Evolutionary conservation across 1,284 basidiomycete genomes (phyloP).

Genomic region (Amylostereum areolatum): DNA sequence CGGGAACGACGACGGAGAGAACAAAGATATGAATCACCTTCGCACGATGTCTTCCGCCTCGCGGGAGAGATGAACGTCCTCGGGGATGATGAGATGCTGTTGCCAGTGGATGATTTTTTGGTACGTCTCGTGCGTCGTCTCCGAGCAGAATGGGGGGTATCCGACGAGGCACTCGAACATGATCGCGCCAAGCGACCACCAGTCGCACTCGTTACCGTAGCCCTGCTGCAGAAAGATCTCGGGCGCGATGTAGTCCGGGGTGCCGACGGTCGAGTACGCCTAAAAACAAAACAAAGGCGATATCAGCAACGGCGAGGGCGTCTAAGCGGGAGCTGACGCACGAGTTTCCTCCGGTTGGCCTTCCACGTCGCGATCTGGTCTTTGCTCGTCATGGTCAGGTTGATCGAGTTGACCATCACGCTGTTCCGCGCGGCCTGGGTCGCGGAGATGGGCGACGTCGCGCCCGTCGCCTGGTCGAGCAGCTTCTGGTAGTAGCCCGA

Average conservation of each 20-base stretch:
- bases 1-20: neutral
- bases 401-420: slow-evolving; percentile 93
- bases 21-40: slow-evolving; percentile 39
- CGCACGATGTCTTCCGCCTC: slow-evolving; percentile 92
- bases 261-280: slow-evolving; percentile 98
- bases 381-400: slow-evolving; percentile 87
- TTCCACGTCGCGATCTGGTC: slow-evolving; percentile 99
- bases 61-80: slow-evolving; percentile 90
- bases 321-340: slow-evolving; percentile 29
- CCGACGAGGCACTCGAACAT: slow-evolving; percentile 99
- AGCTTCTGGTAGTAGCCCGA: slow-evolving; percentile 93
- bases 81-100: slow-evolving; percentile 88
- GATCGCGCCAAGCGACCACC: slow-evolving; percentile 97
- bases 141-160: slow-evolving; percentile 97
- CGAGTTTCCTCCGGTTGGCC: slow-evolving; percentile 93
- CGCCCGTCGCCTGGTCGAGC: slow-evolving; percentile 47
- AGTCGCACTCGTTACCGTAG: slow-evolving; percentile 97
- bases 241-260: slow-evolving; percentile 98
- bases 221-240: slow-evolving; percentile 98
- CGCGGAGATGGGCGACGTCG: slow-evolving; percentile 31
- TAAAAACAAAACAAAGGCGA: slow-evolving; percentile 20
- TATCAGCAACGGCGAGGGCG: neutral
- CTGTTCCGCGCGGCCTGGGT: slow-evolving; percentile 72
- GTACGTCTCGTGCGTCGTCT: slow-evolving; percentile 97
- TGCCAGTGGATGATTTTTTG: slow-evolving; percentile 98